phyloP scores from a whole-genome alignment of 495 filamentous ascomycete genomes.

The Neurospora intermedia region DNA sequence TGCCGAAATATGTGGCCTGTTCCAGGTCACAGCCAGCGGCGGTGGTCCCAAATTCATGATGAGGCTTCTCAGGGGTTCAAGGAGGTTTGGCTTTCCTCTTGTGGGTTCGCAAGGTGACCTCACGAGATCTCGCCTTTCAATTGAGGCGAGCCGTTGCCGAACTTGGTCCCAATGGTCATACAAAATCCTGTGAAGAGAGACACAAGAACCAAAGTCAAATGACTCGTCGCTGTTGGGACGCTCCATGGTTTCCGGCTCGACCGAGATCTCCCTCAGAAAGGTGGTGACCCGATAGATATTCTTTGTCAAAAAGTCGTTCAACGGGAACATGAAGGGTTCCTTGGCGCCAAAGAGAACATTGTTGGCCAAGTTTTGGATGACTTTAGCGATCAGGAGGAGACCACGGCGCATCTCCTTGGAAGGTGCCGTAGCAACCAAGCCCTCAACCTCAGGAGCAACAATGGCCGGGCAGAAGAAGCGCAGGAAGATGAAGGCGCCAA shows the following conservation, averaged over 20 bases:
- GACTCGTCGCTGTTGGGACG: constrained; percentile 33
- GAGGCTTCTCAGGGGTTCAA: constrained; percentile 43
- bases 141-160: constrained; percentile 47
- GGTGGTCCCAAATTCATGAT: constrained; percentile 54
- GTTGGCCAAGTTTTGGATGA: constrained; percentile 58
- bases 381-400: constrained; percentile 54
- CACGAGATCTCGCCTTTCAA: constrained; percentile 42
- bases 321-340: constrained; percentile 56
- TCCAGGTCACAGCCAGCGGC: constrained; percentile 53
- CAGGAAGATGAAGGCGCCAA: constrained; percentile 58
- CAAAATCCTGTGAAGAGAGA: constrained; percentile 53
- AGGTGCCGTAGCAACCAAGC: constrained; percentile 42
- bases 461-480: constrained; percentile 62
- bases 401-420: constrained; percentile 58
- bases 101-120: constrained; percentile 38
- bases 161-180: constrained; percentile 62
- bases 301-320: constrained; percentile 53
- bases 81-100: constrained; percentile 33
- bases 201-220: constrained; percentile 57
- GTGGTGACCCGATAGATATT: constrained; percentile 54
- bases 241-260: constrained; percentile 28
- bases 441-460: constrained; percentile 55
- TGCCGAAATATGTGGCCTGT: constrained; percentile 45
- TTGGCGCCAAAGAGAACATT: constrained; percentile 62
- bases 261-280: constrained; percentile 52